Evolutionary conservation across 1,139 yeast species (phyloP), one percentile per base, ranked within the genome.

Genomic region (Entelexis sorbosivorans): DNA sequence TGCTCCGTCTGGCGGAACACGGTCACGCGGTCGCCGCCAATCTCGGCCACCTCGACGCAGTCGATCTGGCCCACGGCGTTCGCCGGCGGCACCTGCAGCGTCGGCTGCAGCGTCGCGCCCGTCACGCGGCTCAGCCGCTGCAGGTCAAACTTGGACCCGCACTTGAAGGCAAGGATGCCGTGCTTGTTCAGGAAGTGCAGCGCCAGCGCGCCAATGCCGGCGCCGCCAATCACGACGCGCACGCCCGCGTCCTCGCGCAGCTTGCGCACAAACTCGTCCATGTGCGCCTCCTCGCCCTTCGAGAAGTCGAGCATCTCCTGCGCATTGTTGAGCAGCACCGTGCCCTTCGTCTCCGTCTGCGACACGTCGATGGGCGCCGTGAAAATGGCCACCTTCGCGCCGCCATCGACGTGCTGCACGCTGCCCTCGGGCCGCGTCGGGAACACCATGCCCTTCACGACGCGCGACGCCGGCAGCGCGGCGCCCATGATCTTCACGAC

Each of bases 401-500:
- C 79, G 33, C 67, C 67, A 52, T 83, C 72, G 13, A 43, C 11
- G 58, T 80, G 76, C 68, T 86, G 86, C 51, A 89, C 70, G 58
- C 79, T 80, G 16, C 96, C 95, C 67, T 91, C 97, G 13, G 98
- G 96, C 67, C 88, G 95, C 63, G 94, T 78, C 60, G 95, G 95
- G 75, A 93, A 91, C 39, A 93, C 96, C 98, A 91, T 91, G 60
- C 98, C 98, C 69, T 85, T 86, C 60, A 93, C 73, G 51, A 93
- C 98, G 61, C 76, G 75, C 10, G 95, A 83, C 60, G 76, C 75
- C 34, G 73, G 70, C 60, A 93, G 73, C 51, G 93, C 75, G 22
- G 95, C 76, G 54, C 98, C 98, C 96, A 91, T 86, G 61, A 91
- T 83, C 70, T 91, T 91, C 47, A 91, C 98, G 31, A 91, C 96